Base-by-base conservation (phyloP, 805 yeast species). In the Ogataea glucozyma region DNA sequence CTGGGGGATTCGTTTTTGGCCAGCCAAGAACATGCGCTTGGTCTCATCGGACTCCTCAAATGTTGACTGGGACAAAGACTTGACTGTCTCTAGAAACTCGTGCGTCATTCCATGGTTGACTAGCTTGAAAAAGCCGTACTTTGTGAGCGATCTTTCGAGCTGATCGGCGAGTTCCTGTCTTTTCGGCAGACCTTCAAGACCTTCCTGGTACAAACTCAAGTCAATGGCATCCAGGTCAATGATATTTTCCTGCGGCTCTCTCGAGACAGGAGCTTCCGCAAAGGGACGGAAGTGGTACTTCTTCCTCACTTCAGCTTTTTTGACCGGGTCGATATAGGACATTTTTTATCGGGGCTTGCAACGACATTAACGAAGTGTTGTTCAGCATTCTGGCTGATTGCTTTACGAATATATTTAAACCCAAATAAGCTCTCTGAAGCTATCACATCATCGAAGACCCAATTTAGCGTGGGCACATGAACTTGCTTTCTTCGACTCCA, bases 61-160 rank as follows among this genome's bases (percentile, higher is more conserved):
- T 2, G 71, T 57, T 1, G 70, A 60, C 48, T 72, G 77, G 1
- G 73, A 67, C 16, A 72, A 53, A 1, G 75, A 58, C 44, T 67
- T 59, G 31, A 71, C 48, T n/a, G 60, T 60, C 9, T 61, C 67
- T 10, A 72, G 49, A 10, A 54, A 51, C 16, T 61, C 68, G 10
- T 46, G 49, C 3, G 55, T 53, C 38, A 71, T 61, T 1, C 77
- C 78, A 46, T 69, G 75, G 46, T 71, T 71, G 9, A 58, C 52
- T 16, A 73, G 44, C 22, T 68, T 67, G 57, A 73, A 70, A 49
- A 73, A 73, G 1, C 78, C 78, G 41, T 66, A 64, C 1, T 70
- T 65, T 2, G 70, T 59, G 19, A 73, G 50, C 0, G 77, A 67
- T 20, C 54, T 51, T 43, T 72, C 76, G 10, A 73, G 55, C 36